A percentile compares a stretch with the other conserved stretches of the same genome.
Evolutionary conservation across 2,329 filamentous ascomycete genomes (phyloP).

Genomic region (Nigrospora oryzae): DNA sequence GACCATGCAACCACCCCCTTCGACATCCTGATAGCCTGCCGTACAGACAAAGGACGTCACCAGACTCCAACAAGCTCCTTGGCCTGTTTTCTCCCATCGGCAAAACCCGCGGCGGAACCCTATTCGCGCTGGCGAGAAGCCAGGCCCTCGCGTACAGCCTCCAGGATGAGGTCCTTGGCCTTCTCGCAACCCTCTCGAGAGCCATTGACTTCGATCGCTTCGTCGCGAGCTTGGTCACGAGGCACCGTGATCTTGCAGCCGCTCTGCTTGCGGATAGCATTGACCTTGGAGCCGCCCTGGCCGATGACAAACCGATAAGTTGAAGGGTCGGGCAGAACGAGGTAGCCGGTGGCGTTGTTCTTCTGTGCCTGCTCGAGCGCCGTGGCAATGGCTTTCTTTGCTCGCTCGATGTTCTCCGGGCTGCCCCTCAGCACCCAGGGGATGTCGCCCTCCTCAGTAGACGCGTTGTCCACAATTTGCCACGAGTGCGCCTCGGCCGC

Average conservation of each 20-base stretch:
- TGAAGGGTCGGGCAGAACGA: conserved; percentile 80
- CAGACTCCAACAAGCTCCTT: too few species aligned
- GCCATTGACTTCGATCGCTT: conserved; percentile 87
- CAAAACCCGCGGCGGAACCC: not conserved
- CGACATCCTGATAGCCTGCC: too few species aligned
- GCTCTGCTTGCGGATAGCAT: conserved; percentile 83
- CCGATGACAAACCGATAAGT: conserved; percentile 90
- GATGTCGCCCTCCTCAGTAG: conserved; percentile 61
- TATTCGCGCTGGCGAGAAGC: conserved; percentile 18
- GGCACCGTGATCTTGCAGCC: conserved; percentile 93
- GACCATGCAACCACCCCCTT: too few species aligned
- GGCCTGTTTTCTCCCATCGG: too few species aligned
- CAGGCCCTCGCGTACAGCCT: conserved; percentile 62
- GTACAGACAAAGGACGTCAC: too few species aligned
- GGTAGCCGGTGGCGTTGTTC: conserved; percentile 70
- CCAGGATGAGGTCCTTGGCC: conserved; percentile 81
- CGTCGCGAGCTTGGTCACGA: conserved; percentile 62
- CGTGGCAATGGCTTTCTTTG: conserved; percentile 63
- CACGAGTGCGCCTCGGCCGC: conserved; percentile 67
- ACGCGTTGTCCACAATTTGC: conserved; percentile 62
- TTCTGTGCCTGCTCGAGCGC: conserved; percentile 65
- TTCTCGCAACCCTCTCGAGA: conserved; percentile 72
- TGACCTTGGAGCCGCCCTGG: conserved; percentile 82
- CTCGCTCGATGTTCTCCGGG: conserved; percentile 72
- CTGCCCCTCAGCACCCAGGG: conserved; percentile 84